Conservation (phyloP, 2,329 filamentous ascomycete species). For the Monilinia aucupariae region DNA sequence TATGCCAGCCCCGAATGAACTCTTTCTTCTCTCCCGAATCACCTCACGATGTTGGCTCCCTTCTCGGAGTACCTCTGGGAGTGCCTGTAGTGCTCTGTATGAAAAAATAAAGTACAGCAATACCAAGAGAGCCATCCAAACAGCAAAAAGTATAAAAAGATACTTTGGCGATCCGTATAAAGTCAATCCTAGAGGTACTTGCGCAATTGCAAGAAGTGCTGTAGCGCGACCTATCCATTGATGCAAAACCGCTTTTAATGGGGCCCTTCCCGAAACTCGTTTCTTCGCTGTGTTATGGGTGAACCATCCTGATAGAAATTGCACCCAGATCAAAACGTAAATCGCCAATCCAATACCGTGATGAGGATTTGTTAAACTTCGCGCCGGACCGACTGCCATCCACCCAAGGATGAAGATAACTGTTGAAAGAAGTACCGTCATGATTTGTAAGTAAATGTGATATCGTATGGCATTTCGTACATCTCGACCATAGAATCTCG, state of each 20-base stretch:
- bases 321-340: constrained; percentile 66
- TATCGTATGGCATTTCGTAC: constrained; percentile 58
- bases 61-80: constrained; percentile 34
- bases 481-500: constrained; percentile 62
- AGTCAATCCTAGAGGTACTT: constrained; percentile 83
- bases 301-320: constrained; percentile 63
- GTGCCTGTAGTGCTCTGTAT: constrained; percentile 57
- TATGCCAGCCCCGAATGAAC: constrained; percentile 42
- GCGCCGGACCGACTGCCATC: constrained; percentile 68
- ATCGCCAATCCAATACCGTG: constrained; percentile 79
- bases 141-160: constrained; percentile 77
- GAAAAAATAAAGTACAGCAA: constrained; percentile 74
- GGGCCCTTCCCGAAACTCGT: constrained; percentile 42
- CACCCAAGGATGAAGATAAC: constrained; percentile 70
- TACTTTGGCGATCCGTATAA: constrained; percentile 85
- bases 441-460: constrained; percentile 69
- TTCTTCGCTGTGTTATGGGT: constrained; percentile 41
- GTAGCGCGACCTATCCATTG: constrained; percentile 79
- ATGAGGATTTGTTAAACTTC: constrained; percentile 74
- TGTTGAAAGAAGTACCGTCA: constrained; percentile 62
- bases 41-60: constrained; percentile 41
- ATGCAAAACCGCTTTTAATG: constrained; percentile 51
- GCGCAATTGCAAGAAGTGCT: constrained; percentile 75
- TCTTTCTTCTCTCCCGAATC: constrained; percentile 41
- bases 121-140: constrained; percentile 70